A percentile compares a stretch with the other conserved stretches of the same genome.
These are phyloP conservation scores for Epichloe bromicola DNA, from an alignment of 2,329 filamentous ascomycete genomes.

Conservation along the genomic window DNA sequence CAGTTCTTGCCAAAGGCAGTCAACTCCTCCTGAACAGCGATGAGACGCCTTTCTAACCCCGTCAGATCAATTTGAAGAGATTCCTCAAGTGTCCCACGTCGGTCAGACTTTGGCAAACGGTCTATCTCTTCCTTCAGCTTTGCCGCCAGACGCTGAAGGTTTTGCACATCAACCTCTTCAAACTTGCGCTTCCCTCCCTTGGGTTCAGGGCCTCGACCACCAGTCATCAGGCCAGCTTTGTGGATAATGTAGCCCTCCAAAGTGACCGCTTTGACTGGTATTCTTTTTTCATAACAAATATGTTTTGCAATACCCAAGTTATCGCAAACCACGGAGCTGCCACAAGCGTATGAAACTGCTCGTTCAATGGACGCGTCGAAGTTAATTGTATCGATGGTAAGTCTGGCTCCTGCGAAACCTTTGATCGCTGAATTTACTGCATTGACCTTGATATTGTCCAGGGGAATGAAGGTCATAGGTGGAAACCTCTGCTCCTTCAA, in stretches of 20 bases:
- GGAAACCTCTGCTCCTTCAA: constrained; percentile 79
- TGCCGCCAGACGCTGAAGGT: constrained; percentile 62
- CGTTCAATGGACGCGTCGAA: constrained; percentile 81
- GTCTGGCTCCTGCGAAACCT: constrained; percentile 69
- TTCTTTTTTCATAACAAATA: constrained; percentile 67
- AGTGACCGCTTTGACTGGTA: constrained; percentile 89
- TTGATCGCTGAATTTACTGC: constrained; percentile 83
- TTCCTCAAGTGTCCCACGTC: constrained; percentile 67
- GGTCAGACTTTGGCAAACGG: constrained; percentile 66
- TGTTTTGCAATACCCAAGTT: constrained; percentile 74
- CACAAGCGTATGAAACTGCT: constrained; percentile 89
- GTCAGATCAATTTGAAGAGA: constrained; percentile 64
- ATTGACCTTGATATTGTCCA: constrained; percentile 95
- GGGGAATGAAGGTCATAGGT: constrained; percentile 82
- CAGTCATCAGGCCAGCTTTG: constrained; percentile 93
- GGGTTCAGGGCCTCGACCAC: constrained; percentile 67
- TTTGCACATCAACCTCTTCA: constrained; percentile 81
- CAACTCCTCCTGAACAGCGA: constrained; percentile 61
- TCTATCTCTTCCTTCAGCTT: constrained; percentile 67
- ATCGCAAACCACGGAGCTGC: constrained; percentile 90
- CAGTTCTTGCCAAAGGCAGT: constrained; percentile 71
- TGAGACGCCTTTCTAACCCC: constrained; percentile 65
- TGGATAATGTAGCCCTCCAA: constrained; percentile 93
- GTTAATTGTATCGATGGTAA: constrained; percentile 92
- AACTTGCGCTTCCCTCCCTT: constrained; percentile 70